phyloP scores from a whole-genome alignment of 2,329 filamentous ascomycete genomes.

The Coniochaeta ligniaria region DNA sequence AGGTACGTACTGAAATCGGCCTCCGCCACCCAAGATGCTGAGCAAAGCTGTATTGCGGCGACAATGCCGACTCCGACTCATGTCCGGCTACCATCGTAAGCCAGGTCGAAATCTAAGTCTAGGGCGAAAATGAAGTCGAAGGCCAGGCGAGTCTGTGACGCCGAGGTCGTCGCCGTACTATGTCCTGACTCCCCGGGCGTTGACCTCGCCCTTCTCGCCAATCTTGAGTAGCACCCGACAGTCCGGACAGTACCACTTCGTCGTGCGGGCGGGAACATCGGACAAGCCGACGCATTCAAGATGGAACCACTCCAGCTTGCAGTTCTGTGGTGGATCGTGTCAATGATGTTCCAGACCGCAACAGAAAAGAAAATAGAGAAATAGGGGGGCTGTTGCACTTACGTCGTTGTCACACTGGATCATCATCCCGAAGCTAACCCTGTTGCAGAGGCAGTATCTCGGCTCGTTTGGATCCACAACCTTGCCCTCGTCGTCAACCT shows the following conservation, averaged over 20 bases:
- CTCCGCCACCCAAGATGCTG: background rate
- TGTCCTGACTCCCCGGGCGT: slow-evolving; percentile 46
- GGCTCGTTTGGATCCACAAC: slow-evolving; percentile 69
- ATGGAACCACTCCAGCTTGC: slow-evolving; percentile 81
- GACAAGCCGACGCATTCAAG: slow-evolving; percentile 66
- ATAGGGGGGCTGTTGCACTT: slow-evolving; percentile 25
- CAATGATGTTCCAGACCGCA: slow-evolving; percentile 5
- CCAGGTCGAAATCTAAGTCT: no score
- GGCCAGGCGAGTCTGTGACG: background rate
- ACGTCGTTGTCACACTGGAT: slow-evolving; percentile 79
- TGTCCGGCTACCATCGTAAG: background rate
- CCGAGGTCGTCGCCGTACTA: slow-evolving; percentile 12
- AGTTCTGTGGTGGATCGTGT: slow-evolving; percentile 38
- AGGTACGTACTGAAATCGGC: background rate
- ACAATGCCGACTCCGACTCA: background rate
- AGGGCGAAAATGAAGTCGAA: background rate
- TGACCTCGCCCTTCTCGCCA: slow-evolving; percentile 57
- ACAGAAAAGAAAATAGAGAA: background rate
- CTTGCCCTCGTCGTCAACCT: slow-evolving; percentile 62
- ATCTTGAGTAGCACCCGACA: slow-evolving; percentile 59
- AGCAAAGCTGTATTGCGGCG: background rate
- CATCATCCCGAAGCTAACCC: slow-evolving; percentile 78
- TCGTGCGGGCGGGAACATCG: slow-evolving; percentile 61
- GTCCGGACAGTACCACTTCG: slow-evolving; percentile 81
- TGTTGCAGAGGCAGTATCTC: slow-evolving; percentile 70